phyloP scores from a whole-genome alignment of 805 yeast species.

The Cyberlindnera americana region DNA sequence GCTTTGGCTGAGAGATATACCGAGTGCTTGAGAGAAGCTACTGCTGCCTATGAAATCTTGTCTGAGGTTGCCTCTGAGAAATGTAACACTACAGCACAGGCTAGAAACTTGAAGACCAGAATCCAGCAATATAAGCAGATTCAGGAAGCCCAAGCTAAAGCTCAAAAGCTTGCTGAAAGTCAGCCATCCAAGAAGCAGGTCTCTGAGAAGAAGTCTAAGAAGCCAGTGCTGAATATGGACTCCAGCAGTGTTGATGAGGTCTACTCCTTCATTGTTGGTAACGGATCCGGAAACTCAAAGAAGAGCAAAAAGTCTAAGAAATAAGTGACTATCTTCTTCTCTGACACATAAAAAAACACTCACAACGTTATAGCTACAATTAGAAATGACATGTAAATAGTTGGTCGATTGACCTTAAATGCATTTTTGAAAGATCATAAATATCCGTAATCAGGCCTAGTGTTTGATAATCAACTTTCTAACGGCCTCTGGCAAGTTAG shows the following conservation, averaged over 20 bases:
- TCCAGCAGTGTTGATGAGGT: constrained; percentile 8
- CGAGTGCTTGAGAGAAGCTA: constrained; percentile 53
- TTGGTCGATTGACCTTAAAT: background rate
- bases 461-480: constrained; percentile 24
- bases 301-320: constrained; percentile 14
- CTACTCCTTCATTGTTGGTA: constrained; percentile 8
- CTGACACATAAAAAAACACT: too few relatives aligned
- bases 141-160: constrained; percentile 41
- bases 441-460: background rate
- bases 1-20: constrained; percentile 49
- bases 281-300: constrained; percentile 18
- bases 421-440: background rate
- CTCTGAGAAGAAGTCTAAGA: constrained; percentile 26
- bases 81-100: constrained; percentile 63
- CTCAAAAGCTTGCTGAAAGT: constrained; percentile 8
- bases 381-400: constrained; percentile 5
- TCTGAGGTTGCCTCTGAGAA: constrained; percentile 59
- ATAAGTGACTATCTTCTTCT: constrained; percentile 4
- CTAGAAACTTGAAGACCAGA: constrained; percentile 59
- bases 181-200: constrained; percentile 33
- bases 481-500: constrained; percentile 27
- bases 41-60: constrained; percentile 55
- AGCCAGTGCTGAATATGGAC: constrained; percentile 27
- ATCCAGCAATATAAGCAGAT: constrained; percentile 47
- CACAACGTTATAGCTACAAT: background rate